These are phyloP conservation scores for cucumber (Cucumis sativus) DNA, from an alignment of 306 rosid genomes.

Conservation along the genomic window DNA sequence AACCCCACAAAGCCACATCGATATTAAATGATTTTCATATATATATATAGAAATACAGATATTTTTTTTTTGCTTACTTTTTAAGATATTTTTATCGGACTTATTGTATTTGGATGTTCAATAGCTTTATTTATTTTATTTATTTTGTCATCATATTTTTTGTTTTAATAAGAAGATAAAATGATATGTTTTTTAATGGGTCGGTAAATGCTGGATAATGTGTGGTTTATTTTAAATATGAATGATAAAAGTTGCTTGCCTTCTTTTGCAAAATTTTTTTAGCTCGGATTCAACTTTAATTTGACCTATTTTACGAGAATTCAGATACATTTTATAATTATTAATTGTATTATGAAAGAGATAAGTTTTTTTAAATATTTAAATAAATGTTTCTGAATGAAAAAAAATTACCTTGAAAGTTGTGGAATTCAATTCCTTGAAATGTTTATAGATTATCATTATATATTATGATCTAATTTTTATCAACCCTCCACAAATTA, in stretches of 20 bases:
- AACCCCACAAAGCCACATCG: conserved; percentile 5
- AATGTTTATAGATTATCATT: too few species aligned
- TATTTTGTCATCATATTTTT: neutral
- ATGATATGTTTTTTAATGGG: neutral
- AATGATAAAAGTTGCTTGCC: neutral
- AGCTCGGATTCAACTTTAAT: too few species aligned
- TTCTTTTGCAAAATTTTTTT: too few species aligned
- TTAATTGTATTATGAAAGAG: too few species aligned
- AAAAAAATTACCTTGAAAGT: too few species aligned
- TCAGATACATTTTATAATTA: too few species aligned
- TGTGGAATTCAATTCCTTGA: too few species aligned
- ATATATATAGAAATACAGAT: neutral
- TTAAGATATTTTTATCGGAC: neutral
- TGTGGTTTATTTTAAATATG: neutral
- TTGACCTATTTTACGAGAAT: too few species aligned
- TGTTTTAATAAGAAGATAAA: neutral
- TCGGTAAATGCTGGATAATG: neutral
- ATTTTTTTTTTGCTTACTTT: conserved; percentile 1
- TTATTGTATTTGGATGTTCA: neutral
- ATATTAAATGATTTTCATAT: neutral
- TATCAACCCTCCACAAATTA: too few species aligned
- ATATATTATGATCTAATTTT: too few species aligned
- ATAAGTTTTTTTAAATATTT: too few species aligned
- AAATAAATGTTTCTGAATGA: too few species aligned
- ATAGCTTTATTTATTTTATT: neutral